Conservation (phyloP, 495 filamentous ascomycete genomes). For the Trichoderma asperelloides region DNA sequence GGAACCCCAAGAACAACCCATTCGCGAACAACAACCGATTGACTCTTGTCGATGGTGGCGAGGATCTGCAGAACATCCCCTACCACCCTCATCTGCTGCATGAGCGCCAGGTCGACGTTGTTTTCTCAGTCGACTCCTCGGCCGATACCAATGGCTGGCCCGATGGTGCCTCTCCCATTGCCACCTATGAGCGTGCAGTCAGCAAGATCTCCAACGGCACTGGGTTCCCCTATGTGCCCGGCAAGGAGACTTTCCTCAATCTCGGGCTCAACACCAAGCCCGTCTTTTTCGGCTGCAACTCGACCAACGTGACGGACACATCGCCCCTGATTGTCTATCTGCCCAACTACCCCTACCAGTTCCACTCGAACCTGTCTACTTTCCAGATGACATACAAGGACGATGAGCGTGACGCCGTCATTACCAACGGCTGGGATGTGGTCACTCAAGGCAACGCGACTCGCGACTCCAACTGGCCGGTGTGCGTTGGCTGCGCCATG, state of each 20-base stretch:
- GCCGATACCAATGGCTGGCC: constrained; percentile 81
- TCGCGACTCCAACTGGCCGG: constrained; percentile 58
- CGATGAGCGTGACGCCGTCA: constrained; percentile 61
- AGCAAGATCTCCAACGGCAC: constrained; percentile 68
- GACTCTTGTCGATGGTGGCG: constrained; percentile 78
- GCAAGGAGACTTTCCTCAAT: constrained; percentile 79
- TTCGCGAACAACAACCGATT: constrained; percentile 47
- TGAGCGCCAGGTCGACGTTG: constrained; percentile 68
- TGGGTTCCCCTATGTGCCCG: constrained; percentile 73
- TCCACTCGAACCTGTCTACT: constrained; percentile 65
- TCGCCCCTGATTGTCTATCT: constrained; percentile 80
- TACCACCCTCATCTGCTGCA: constrained; percentile 81
- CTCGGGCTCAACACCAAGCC: constrained; percentile 75
- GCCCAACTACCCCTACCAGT: constrained; percentile 76
- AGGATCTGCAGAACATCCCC: constrained; percentile 82
- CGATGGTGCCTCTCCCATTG: constrained; percentile 74
- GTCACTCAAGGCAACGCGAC: constrained; percentile 78
- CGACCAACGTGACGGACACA: constrained; percentile 40
- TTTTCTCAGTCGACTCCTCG: constrained; percentile 83
- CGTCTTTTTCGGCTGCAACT: constrained; percentile 89
- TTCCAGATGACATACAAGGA: constrained; percentile 53
- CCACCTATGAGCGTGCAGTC: constrained; percentile 69
- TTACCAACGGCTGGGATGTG: constrained; percentile 74
- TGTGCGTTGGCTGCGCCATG: constrained; percentile 84
- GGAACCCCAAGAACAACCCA: constrained; percentile 53